Conservation (phyloP, 495 filamentous ascomycete genomes). For the Pseudoneurospora amorphoporcata region DNA sequence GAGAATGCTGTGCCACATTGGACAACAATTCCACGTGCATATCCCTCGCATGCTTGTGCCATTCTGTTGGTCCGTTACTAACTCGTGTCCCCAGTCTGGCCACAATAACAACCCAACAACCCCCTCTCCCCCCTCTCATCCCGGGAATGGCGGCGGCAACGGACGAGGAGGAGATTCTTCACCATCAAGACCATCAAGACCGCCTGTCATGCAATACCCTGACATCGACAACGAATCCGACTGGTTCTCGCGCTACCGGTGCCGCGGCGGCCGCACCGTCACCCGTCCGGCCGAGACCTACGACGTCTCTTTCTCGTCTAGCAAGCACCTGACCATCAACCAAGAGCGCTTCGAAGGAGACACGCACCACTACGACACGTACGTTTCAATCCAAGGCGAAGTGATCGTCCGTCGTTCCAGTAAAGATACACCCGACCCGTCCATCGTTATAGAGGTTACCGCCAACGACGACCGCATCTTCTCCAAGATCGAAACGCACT, state of each 20-base stretch:
- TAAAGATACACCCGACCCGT: constrained; percentile 12
- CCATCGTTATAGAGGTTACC: constrained; percentile 25
- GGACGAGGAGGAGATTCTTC: background rate
- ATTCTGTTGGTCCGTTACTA: background rate
- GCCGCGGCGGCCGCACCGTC: constrained; percentile 18
- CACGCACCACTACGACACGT: constrained; percentile 4
- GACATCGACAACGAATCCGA: constrained; percentile 9
- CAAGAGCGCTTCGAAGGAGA: constrained; percentile 10
- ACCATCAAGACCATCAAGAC: background rate
- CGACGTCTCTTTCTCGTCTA: constrained; percentile 18
- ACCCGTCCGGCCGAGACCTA: constrained; percentile 20
- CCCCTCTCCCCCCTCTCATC: background rate
- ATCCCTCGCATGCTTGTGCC: background rate
- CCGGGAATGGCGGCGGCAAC: background rate
- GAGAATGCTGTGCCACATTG: background rate
- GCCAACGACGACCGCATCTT: constrained; percentile 28
- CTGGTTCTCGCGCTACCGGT: constrained; percentile 9
- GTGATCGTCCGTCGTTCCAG: constrained; percentile 27
- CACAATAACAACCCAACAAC: background rate
- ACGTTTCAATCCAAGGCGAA: constrained; percentile 27
- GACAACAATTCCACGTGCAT: background rate
- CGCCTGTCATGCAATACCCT: constrained; percentile 14
- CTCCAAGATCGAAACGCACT: constrained; percentile 11
- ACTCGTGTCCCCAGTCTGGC: background rate
- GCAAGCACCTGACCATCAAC: constrained; percentile 20